A percentile compares a stretch with the other conserved stretches of the same genome.
These are phyloP conservation scores for Ceratobasidium sp. DNA, from an alignment of 1,284 basidiomycete species.

Conservation along the genomic window DNA sequence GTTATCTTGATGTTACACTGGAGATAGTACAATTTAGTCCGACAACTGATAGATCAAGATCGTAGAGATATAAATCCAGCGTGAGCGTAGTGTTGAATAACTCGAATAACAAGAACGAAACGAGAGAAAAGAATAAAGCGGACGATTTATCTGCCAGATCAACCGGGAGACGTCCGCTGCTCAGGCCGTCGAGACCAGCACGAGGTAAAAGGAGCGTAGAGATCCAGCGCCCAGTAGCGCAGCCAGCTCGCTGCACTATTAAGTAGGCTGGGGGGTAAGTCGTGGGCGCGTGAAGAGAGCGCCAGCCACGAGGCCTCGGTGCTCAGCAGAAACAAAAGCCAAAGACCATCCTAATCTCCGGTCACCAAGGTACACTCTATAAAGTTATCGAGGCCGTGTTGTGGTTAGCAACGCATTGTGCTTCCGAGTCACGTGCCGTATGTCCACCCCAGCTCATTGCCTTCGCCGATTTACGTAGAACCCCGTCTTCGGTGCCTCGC, in stretches of 20 bases:
- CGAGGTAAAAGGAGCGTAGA: conserved; percentile 4
- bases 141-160: conserved; percentile 14
- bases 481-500: no score
- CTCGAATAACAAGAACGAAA: not conserved
- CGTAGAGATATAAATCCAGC: not conserved
- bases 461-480: no score
- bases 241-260: conserved; percentile 1
- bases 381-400: not conserved
- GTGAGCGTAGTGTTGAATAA: not conserved
- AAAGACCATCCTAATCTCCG: conserved; percentile 10
- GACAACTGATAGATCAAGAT: not conserved
- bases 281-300: not conserved
- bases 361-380: conserved; percentile 36
- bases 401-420: conserved; percentile 13
- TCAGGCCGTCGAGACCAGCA: conserved; percentile 35
- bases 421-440: conserved; percentile 7
- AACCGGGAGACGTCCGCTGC: conserved; percentile 10
- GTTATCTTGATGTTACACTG: not conserved
- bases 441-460: no score
- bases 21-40: not conserved
- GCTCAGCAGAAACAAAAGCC: conserved; percentile 16
- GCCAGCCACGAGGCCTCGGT: conserved; percentile 1
- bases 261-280: not conserved
- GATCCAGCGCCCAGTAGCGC: conserved; percentile 1
- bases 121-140: not conserved